Percentiles rank a stretch among this genome's conserved stretches.
These are phyloP conservation scores for Aspergillus sp. DNA, from an alignment of 2,329 filamentous ascomycete genomes.

Conservation along the genomic window DNA sequence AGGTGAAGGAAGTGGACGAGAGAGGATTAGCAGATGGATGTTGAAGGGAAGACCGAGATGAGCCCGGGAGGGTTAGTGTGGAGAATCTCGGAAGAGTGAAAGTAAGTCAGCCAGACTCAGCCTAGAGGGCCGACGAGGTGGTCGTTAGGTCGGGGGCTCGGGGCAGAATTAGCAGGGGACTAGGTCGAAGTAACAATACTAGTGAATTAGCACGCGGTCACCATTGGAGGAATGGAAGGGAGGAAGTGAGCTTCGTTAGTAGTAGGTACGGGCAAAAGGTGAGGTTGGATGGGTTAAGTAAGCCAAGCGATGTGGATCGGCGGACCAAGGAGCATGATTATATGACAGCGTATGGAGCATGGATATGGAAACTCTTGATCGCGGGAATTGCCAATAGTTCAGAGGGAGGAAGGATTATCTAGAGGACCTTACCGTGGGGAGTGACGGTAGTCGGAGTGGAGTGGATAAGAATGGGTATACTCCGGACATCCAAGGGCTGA, in stretches of 20 bases:
- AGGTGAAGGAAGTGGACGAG: constrained; percentile 17
- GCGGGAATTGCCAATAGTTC: too few relatives aligned
- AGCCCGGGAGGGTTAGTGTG: constrained; percentile 25
- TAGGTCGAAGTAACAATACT: background rate
- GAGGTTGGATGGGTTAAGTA: constrained; percentile 8
- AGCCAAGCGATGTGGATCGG: background rate
- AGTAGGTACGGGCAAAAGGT: constrained; percentile 2
- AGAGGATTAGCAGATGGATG: constrained; percentile 18
- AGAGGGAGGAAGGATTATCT: too few relatives aligned
- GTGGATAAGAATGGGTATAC: background rate
- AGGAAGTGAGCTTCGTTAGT: constrained; percentile 8
- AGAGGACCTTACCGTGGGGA: background rate
- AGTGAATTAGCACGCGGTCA: constrained; percentile 8
- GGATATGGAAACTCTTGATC: background rate
- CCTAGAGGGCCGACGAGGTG: constrained; percentile 1
- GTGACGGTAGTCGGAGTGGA: background rate
- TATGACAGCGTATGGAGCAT: background rate
- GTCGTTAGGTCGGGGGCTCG: background rate
- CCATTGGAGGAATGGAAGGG: constrained; percentile 16
- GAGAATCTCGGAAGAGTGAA: constrained; percentile 23
- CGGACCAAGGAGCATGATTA: background rate
- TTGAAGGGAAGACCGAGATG: constrained; percentile 23
- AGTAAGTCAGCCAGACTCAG: constrained; percentile 4
- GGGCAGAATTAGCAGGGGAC: background rate
- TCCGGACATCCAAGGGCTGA: background rate